Evolutionary conservation across 768 basidiomycete genomes (phyloP).

Genomic region (Fibroporia radiculosa): DNA sequence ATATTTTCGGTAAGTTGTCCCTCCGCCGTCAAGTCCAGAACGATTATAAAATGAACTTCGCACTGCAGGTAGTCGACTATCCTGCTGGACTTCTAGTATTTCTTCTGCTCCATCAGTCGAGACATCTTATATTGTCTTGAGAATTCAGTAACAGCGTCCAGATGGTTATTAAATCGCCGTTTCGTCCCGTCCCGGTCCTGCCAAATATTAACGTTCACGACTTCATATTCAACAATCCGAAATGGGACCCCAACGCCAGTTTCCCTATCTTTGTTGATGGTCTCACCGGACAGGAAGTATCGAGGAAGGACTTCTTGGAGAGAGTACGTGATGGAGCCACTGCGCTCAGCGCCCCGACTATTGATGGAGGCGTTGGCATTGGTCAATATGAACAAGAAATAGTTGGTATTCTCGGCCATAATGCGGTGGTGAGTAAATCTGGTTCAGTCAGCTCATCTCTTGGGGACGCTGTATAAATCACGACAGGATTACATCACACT

Average conservation of each 20-base stretch:
- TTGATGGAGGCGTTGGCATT: constrained; percentile 52
- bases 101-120: no score
- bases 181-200: constrained; percentile 40
- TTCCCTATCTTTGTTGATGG: constrained; percentile 51
- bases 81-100: no score
- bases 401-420: constrained; percentile 64
- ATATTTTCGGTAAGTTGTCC: no score
- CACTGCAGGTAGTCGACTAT: no score
- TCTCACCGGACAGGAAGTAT: constrained; percentile 37
- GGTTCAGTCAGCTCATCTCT: background rate
- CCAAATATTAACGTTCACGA: constrained; percentile 50
- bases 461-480: background rate
- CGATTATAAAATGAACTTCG: no score
- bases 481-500: constrained; percentile 48
- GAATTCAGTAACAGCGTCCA: no score
- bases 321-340: constrained; percentile 49
- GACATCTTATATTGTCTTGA: no score
- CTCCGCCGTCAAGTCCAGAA: no score
- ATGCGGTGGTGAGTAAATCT: constrained; percentile 46
- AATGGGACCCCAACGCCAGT: constrained; percentile 23
- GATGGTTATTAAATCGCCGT: constrained; percentile 50
- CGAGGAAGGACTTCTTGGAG: constrained; percentile 41
- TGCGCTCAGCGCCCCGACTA: constrained; percentile 33
- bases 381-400: constrained; percentile 41
- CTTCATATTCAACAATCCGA: constrained; percentile 33